Base-by-base conservation (phyloP, 139 green algal genomes). In the Tetraselmis striata region DNA sequence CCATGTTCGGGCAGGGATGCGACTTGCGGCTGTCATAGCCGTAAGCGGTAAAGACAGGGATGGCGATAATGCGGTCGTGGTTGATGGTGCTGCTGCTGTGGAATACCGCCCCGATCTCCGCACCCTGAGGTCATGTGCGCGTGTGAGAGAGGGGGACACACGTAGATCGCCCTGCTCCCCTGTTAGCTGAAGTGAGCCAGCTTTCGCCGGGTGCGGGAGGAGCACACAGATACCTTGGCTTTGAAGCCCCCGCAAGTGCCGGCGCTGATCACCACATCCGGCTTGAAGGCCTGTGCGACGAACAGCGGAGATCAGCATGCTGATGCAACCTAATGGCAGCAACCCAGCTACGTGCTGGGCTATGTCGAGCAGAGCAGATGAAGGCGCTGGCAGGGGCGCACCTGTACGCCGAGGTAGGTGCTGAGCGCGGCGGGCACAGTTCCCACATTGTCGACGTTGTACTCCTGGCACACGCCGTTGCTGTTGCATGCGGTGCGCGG, bases 241-340 rank as follows among this genome's bases (percentile, higher is more conserved):
- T 93, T 93, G 89, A 99, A 99, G 75, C 96, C 96, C 0, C 96
- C 96, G 24, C 94, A 91, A 0, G 96, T 99, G 23, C 96, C 96
- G 2, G 93, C 87, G 29, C 93, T 97, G 84, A 99, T 95, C 45
- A 99, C 85, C 0, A 99, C 75, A 79, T 99, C 94, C 0, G 96
- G 95, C 77, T 94, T 90, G 79, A 95, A 89, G 74, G 5, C 45
- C 45, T 67, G 18, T 18, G 45, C 5, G n/a, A n/a, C n/a, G n/a
- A n/a, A n/a, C n/a, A n/a, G n/a, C n/a, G n/a, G n/a, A n/a, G n/a
- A n/a, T n/a, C n/a, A n/a, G n/a, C n/a, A n/a, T n/a, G n/a, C n/a
- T n/a, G n/a, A n/a, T n/a, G n/a, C n/a, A n/a, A n/a, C n/a, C n/a
- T n/a, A n/a, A n/a, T n/a, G n/a, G n/a, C n/a, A n/a, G n/a, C n/a